Base-by-base conservation (phyloP, 306 rosid species). In the Medicago lupulina region DNA sequence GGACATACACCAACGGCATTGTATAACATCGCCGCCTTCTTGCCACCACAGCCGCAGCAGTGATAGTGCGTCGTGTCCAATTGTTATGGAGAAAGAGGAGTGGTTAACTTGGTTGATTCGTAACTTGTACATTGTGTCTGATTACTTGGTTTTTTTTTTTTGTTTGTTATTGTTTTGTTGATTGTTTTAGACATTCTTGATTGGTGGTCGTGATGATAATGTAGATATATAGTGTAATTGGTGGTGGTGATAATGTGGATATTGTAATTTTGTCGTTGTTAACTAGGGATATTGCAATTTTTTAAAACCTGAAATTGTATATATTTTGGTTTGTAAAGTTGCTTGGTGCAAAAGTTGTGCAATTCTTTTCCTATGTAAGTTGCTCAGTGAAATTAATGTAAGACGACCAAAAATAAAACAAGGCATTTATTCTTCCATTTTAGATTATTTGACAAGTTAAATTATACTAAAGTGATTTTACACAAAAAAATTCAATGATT, bases 1-100 rank as follows among this genome's bases (percentile, higher is more conserved):
- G 91, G 89, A 46, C 7, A 79, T 38, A 3, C 12, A 34, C 87
- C 86, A 76, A 68, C 84, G 1, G 72, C 74, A 67, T 1, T 82
- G 54, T 12, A 38, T 23, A 40, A 50, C 39, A 7, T 11, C 17
- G 28, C 11, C 3, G 3, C 31, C 12, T 31, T 31, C 41, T 31
- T 28, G 67, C 43, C 40, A 3, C 66, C 10, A 9, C 17, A 14
- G 8, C 9, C 7, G 15, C 21, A 61, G 43, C 40, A 61, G 43
- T 10, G 3, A 0, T 14, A 72, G 54, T 51, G 11, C 21, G 61
- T 28, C 13, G 55, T 17, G 55, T 46, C 12, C 14, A 9, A 49
- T 41, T 76, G 36, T 8, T 66, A 39, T 19, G 73, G 36, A 54
- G 67, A 36, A 46, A 57, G 69, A 53, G 38, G 74, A 39, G 71